Base-by-base conservation (phyloP, 768 basidiomycete species). In the Pleurotus cornucopiae region DNA sequence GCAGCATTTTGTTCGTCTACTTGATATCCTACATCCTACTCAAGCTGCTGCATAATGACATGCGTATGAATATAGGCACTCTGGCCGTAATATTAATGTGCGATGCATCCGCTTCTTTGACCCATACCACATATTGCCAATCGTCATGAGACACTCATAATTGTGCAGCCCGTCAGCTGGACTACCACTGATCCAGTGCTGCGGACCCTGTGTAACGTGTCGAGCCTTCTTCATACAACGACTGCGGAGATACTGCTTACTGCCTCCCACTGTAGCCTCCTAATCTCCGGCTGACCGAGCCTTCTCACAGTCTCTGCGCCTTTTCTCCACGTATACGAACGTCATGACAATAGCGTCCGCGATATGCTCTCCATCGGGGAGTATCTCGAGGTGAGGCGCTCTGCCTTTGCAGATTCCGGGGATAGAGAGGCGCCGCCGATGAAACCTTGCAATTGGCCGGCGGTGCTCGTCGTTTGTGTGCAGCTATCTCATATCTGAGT, bases 321-420 rank as follows among this genome's bases (percentile, higher is more conserved):
- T 26, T 54, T 66, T 64, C 46, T 70, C 67, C 13, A 70, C 47
- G 47, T 66, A 69, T 18, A 70, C 57, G 47, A 71, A 71, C 5
- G 70, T 69, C 13, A 70, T 46, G 2, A 71, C 44, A 16, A 71
- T 67, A 34, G 59, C 61, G 45, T 68, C 65, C 12, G 64, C 46
- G 51, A 70, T 66, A 34, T 65, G 60, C 58, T 63, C 58, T 2
- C 67, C 69, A 26, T 45, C 57, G 34, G 64, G 60, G 37, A 57
- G 57, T 37, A 66, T 66, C 26, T 67, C 65, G 2, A 68, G 60
- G 30, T 54, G 61, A 11, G 62, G 59, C 1, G 47, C 56, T 4
- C 48, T 57, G 4, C n/a, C 45, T 37, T 58, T 60, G 23, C 51
- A 56, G 34, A 65, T 49, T 12, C 51, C 51, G 14, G 51, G 51